Base-by-base conservation (phyloP, 345 rosid species). In the Hibiscus mutabilis region DNA sequence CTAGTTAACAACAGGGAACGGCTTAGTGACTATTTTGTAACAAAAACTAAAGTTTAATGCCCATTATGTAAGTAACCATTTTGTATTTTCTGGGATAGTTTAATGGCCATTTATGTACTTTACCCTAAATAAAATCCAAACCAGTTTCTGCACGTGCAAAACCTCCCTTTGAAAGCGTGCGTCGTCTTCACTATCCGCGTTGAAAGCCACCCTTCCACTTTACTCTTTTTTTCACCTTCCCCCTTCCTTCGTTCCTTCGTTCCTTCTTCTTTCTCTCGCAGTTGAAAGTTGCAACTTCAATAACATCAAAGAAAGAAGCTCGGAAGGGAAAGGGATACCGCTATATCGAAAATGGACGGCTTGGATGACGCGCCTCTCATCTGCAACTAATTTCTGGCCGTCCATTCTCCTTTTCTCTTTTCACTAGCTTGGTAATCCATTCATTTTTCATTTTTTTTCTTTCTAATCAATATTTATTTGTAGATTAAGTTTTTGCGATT, bases 401-500 rank as follows among this genome's bases (percentile, higher is more conserved):
- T 59, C 69, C 35, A 44, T 3, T 59, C 24, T 31, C 68, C 46
- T 66, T 18, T 58, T 68, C 51, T 55, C 29, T 66, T 16, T 67
- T 71, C 51, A 46, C 59, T 14, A 25, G 2, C 42, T 73, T 63
- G 83, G 83, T 78, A 68, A 63, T 60, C 59, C 55, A 47, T 44
- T 24, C 18, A 1, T 31, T 40, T 60, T 53, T 22, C 2, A 14
- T 61, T 61, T 12, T 8, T 31, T 3, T n/a, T 35, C 5, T 29
- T 37, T 10, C 37, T 51, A 16, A 1, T 75, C 3, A 3, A 49
- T 68, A 2, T 21, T 22, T 12, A 22, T 42, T 19, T 22, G 61
- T 18, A 33, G n/a, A 53, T 53, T 33, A 51, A 35, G 31, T 68
- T 19, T 29, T 19, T 5, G 4, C 35, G 15, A 52, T 53, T 29